A percentile compares a stretch with the other conserved stretches of the same genome.
phyloP scores from a whole-genome alignment of 2,329 filamentous ascomycete species.

The Ceratocystis cubensis region DNA sequence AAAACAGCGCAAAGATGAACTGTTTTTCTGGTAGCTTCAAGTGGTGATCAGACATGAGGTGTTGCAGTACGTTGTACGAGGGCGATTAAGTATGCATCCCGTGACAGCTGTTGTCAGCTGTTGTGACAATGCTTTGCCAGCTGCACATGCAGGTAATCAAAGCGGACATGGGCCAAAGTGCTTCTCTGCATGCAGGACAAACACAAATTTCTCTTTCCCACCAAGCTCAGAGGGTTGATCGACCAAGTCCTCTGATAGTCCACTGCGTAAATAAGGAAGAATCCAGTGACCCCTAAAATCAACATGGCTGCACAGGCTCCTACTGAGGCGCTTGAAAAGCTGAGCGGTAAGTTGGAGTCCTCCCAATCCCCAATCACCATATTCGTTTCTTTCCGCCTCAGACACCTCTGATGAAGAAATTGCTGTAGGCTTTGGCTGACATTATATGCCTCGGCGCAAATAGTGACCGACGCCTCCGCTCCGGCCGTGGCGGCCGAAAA shows the following conservation, averaged over 20 bases:
- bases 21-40: neutral
- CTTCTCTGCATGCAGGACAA: neutral
- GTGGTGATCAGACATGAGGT: neutral
- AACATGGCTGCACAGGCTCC: conserved; percentile 25
- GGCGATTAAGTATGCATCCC: neutral
- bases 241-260: neutral
- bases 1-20: too few relatives aligned
- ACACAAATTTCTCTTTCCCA: conserved; percentile 3
- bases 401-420: conserved; percentile 15
- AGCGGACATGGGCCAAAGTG: conserved; percentile 9
- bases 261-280: neutral
- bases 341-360: conserved; percentile 23
- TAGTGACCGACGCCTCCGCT: conserved; percentile 28
- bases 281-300: neutral
- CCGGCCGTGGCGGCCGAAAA: conserved; percentile 23
- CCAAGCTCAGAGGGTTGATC: conserved; percentile 2
- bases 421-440: conserved; percentile 6
- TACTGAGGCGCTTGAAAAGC: conserved; percentile 26
- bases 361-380: neutral
- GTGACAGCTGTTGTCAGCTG: neutral
- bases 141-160: neutral
- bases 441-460: neutral
- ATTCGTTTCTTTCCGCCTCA: neutral
- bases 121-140: neutral
- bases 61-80: neutral